phyloP scores from a whole-genome alignment of 164 flowering plant species.

The Houttuynia cordata region DNA sequence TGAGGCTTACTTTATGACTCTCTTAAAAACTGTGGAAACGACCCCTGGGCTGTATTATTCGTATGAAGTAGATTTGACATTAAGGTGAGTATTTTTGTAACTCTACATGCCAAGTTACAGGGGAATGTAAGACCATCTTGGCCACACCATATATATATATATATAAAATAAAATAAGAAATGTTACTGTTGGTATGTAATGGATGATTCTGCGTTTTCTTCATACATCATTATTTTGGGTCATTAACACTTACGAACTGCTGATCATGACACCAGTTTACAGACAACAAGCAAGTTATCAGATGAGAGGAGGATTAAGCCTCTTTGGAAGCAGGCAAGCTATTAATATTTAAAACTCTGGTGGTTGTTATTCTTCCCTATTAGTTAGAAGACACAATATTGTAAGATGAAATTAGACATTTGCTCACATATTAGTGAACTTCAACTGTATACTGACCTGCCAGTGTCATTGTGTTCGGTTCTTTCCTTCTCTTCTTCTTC shows the following conservation, averaged over 20 bases:
- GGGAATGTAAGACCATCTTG: too few relatives aligned
- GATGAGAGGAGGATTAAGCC: constrained; percentile 71
- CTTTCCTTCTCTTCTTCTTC: background rate
- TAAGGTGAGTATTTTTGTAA: constrained; percentile 29
- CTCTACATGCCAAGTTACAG: too few relatives aligned
- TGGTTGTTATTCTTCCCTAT: background rate
- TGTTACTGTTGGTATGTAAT: too few relatives aligned
- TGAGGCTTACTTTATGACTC: constrained; percentile 77
- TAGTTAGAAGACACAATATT: background rate
- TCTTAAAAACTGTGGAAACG: constrained; percentile 71
- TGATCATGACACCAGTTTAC: constrained; percentile 38
- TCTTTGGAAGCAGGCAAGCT: constrained; percentile 85
- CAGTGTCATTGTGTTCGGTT: background rate
- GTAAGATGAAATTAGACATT: too few relatives aligned
- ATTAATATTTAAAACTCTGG: background rate
- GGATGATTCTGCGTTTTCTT: background rate
- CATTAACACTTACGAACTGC: background rate
- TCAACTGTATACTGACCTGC: background rate
- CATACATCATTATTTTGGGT: background rate
- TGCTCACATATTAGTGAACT: background rate
- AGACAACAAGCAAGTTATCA: constrained; percentile 58
- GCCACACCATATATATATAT: too few relatives aligned
- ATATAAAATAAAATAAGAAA: too few relatives aligned
- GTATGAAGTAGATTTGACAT: constrained; percentile 76
- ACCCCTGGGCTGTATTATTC: constrained; percentile 94